A percentile compares a stretch with the other conserved stretches of the same genome.
phyloP scores from a whole-genome alignment of 108 stramenopile genomes.

The Pseudonitzschia multistriata region DNA sequence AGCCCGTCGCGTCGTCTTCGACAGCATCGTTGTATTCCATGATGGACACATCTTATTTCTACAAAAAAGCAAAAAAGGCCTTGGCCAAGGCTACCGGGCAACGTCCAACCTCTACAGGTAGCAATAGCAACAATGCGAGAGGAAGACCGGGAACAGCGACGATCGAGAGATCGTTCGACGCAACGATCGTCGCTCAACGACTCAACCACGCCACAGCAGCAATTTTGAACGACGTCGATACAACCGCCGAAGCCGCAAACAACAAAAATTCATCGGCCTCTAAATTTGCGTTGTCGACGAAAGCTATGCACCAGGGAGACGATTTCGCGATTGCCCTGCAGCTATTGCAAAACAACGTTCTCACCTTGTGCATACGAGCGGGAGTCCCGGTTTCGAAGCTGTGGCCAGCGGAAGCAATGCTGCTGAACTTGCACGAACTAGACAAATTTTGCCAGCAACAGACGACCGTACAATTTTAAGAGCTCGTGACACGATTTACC shows the following conservation, averaged over 20 bases:
- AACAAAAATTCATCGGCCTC: slow-evolving; percentile 16
- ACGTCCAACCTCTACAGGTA: background rate
- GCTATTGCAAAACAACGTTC: slow-evolving; percentile 77
- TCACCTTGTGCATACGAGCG: slow-evolving; percentile 75
- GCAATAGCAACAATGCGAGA: background rate
- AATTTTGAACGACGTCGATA: slow-evolving; percentile 34
- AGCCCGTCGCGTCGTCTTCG: slow-evolving; percentile 15
- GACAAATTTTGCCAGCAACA: slow-evolving; percentile 43
- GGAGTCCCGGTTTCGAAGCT: slow-evolving; percentile 65
- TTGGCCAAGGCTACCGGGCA: slow-evolving; percentile 29
- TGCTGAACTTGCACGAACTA: slow-evolving; percentile 73
- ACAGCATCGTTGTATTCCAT: slow-evolving; percentile 27
- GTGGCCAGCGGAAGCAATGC: slow-evolving; percentile 78
- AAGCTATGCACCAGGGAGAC: slow-evolving; percentile 40
- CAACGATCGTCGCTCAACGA: slow-evolving; percentile 36
- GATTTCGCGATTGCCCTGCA: slow-evolving; percentile 79
- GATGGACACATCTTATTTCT: slow-evolving; percentile 20
- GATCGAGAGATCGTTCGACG: slow-evolving; percentile 34
- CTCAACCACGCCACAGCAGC: slow-evolving; percentile 62
- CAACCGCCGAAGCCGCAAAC: slow-evolving; percentile 40
- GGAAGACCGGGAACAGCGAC: background rate
- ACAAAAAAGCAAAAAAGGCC: slow-evolving; percentile 32
- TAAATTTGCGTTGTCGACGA: slow-evolving; percentile 25
- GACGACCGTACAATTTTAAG: slow-evolving; percentile 20
- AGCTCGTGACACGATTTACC: too few species aligned